Base-by-base conservation (phyloP, 202 grass and related monocot genomes). In the Miscanthus sacchariflorus region DNA sequence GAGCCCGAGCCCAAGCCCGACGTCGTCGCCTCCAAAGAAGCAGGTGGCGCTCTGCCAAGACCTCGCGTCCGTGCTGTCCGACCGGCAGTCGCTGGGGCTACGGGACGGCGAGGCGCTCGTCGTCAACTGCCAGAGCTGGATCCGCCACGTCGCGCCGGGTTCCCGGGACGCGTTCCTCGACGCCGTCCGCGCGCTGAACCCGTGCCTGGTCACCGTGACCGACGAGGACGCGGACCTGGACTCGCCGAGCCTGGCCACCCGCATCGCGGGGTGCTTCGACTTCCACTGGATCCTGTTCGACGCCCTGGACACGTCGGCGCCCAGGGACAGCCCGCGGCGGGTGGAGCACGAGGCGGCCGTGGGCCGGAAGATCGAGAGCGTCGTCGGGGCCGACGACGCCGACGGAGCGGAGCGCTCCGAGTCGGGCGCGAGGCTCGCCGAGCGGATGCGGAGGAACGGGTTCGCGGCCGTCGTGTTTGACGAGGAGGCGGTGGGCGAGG, bases 241-340 rank as follows among this genome's bases (percentile, higher is more conserved):
- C 77, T 89, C 91, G 21, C 81, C 91, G 36, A 93, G 91, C 89
- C 93, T 95, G 17, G 76, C 86, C 17, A 74, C 93, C 13, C 82
- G 93, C 78, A 95, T 95, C 58, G 77, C 84, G 0, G 83, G 87
- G 1, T 95, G 93, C 91, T 90, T 95, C 70, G 77, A 91, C 78
- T 95, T 93, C 77, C 89, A 93, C 73, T 95, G 93, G 93, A 93
- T 95, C 65, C 81, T 89, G 17, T 91, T 95, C 78, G 93, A 95
- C 69, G 91, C 91, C 30, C 87, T 95, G 12, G 93, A 95, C 78
- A 95, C 89, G 49, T 83, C 80, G 2, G 88, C 92, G 81, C 93
- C 93, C 9, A 93, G 88, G 82, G 87, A 91, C 52, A 90, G 87
- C 91, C 68, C 81, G 3, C 68, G 82, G 44, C 71, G 89, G 84